phyloP scores from a whole-genome alignment of 257 asterid genomes.

The Jacaranda copaia region DNA sequence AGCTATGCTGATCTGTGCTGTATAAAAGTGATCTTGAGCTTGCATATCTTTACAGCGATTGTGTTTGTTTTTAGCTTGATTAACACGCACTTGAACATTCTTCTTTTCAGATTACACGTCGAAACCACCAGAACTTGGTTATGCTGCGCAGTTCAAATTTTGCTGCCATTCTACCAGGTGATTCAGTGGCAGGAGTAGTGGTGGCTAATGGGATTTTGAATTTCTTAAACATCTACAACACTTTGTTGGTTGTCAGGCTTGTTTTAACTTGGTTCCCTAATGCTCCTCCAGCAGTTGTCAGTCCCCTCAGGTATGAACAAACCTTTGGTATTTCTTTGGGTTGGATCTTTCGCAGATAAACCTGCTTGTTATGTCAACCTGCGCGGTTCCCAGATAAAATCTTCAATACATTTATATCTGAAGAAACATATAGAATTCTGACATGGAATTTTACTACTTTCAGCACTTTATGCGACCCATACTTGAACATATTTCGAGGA shows the following conservation, averaged over 20 bases:
- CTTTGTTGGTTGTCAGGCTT: constrained; percentile 77
- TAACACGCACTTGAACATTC: constrained; percentile 25
- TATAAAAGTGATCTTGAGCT: no score
- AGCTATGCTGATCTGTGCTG: not conserved
- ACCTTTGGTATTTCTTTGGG: constrained; percentile 9
- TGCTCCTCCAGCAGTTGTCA: constrained; percentile 88
- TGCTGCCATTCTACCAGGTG: constrained; percentile 91
- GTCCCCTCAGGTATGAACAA: constrained; percentile 72
- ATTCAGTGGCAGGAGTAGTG: constrained; percentile 82
- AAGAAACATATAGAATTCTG: constrained; percentile 10
- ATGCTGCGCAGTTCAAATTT: constrained; percentile 53
- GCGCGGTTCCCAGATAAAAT: not conserved
- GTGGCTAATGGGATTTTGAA: constrained; percentile 73
- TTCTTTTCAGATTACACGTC: constrained; percentile 55
- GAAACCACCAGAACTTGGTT: constrained; percentile 42
- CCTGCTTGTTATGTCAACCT: no score
- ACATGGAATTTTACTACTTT: constrained; percentile 41
- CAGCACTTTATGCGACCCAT: constrained; percentile 97
- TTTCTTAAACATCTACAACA: constrained; percentile 86
- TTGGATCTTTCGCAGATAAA: not conserved
- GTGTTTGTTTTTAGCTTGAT: not conserved
- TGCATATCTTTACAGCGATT: not conserved
- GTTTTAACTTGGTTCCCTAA: constrained; percentile 95
- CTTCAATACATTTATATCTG: not conserved
- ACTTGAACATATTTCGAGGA: constrained; percentile 94